Evolutionary conservation across 306 rosid species (phyloP).

Genomic region (Rosa lucieae): DNA sequence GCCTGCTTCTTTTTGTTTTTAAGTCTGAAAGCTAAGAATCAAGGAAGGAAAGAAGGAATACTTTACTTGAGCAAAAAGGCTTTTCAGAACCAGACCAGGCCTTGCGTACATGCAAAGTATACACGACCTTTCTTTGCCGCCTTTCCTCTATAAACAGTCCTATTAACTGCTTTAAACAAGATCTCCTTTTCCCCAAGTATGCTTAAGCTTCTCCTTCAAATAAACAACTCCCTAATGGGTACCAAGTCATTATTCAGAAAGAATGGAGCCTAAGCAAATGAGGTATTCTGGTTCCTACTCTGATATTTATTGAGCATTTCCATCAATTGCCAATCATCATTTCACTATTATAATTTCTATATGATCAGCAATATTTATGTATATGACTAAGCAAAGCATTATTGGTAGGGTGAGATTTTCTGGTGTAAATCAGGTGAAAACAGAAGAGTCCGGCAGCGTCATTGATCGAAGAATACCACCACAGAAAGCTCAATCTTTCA

Average conservation of each 20-base stretch:
- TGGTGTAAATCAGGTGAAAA: conserved; percentile 27
- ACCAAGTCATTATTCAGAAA: conserved; percentile 2
- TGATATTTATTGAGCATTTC: neutral
- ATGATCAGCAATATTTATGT: neutral
- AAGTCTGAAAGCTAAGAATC: conserved; percentile 9
- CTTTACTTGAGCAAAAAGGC: conserved; percentile 47
- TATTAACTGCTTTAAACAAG: conserved; percentile 16
- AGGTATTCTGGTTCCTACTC: conserved; percentile 40
- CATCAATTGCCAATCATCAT: neutral
- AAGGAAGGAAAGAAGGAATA: conserved; percentile 45
- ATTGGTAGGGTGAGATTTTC: conserved; percentile 43
- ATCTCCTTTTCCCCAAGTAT: conserved; percentile 5
- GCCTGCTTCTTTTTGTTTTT: neutral
- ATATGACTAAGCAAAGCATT: conserved; percentile 21
- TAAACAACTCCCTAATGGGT: conserved; percentile 18
- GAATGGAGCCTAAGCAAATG: conserved; percentile 49
- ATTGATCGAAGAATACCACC: conserved; percentile 39
- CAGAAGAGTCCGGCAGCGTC: conserved; percentile 27
- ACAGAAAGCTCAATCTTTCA: conserved; percentile 47
- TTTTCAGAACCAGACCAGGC: conserved; percentile 45
- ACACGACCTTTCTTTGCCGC: conserved; percentile 44
- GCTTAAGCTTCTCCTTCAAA: conserved; percentile 40
- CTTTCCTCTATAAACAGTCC: conserved; percentile 24
- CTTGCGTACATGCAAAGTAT: conserved; percentile 63
- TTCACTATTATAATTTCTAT: neutral